Conservation (phyloP, 495 filamentous ascomycete species). For the Evernia prunastri region DNA sequence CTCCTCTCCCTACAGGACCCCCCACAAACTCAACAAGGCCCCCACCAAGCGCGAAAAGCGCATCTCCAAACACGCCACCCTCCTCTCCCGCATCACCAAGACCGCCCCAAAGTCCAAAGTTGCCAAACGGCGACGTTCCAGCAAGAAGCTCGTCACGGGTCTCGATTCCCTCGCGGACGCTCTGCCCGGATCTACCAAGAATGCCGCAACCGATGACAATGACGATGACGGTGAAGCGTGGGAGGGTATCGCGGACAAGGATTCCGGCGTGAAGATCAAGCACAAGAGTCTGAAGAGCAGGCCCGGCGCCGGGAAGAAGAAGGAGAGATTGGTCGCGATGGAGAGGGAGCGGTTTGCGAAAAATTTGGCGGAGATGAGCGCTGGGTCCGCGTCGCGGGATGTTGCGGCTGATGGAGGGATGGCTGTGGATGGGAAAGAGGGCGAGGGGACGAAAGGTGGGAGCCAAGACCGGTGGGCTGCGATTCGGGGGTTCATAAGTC, state of each 20-base stretch:
- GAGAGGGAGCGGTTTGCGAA: constrained; percentile 77
- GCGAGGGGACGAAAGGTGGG: not conserved
- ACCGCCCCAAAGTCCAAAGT: constrained; percentile 25
- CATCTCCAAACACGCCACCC: constrained; percentile 63
- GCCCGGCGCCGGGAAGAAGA: constrained; percentile 76
- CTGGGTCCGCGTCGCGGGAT: not conserved
- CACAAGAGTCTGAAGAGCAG: constrained; percentile 64
- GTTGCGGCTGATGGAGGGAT: not conserved
- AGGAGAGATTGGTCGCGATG: constrained; percentile 65
- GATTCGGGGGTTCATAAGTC: constrained; percentile 59
- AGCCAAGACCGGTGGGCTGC: constrained; percentile 53
- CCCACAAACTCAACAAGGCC: constrained; percentile 14
- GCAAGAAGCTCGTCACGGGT: constrained; percentile 70
- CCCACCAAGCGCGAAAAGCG: constrained; percentile 47
- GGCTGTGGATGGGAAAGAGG: not conserved
- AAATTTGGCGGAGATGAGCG: constrained; percentile 63
- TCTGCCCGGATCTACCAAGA: constrained; percentile 54
- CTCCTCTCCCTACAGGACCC: not conserved
- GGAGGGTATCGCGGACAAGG: constrained; percentile 31
- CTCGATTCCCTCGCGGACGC: constrained; percentile 73
- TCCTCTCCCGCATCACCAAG: constrained; percentile 71
- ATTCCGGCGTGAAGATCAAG: constrained; percentile 43
- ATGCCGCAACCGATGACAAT: no score
- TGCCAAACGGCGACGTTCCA: constrained; percentile 49
- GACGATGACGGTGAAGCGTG: constrained; percentile 32